Percentiles rank a stretch among this genome's conserved stretches.
phyloP scores from a whole-genome alignment of 306 rosid species.

The Herpetospermum pedunculosum region DNA sequence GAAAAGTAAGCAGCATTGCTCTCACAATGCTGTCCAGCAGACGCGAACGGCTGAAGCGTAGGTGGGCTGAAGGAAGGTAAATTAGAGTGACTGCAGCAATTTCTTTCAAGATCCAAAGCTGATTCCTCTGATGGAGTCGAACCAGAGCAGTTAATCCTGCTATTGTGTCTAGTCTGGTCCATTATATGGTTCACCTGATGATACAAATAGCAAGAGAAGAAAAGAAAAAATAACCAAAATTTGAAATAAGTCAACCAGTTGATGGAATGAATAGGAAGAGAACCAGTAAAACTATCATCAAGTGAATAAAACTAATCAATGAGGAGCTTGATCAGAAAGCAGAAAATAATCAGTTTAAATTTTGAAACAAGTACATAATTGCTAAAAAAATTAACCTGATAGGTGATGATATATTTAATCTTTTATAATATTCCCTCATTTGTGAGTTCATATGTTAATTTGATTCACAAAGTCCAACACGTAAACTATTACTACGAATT shows the following conservation, averaged over 20 bases:
- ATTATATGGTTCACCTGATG: slow-evolving; percentile 32
- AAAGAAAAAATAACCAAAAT: not conserved
- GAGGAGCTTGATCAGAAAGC: not conserved
- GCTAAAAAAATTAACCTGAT: no score
- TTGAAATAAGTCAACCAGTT: not conserved
- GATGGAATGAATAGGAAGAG: not conserved
- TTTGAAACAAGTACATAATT: no score
- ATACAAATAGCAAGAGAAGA: not conserved
- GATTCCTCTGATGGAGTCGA: slow-evolving; percentile 94
- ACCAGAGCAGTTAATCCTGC: slow-evolving; percentile 60
- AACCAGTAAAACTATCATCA: not conserved
- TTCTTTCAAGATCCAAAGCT: slow-evolving; percentile 87
- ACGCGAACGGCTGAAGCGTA: slow-evolving; percentile 78
- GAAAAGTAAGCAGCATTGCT: slow-evolving; percentile 92
- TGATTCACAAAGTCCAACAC: not conserved
- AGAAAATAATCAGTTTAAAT: not conserved
- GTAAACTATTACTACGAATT: not conserved
- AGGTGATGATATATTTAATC: no score
- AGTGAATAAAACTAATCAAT: not conserved
- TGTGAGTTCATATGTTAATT: not conserved
- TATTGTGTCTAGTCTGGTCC: slow-evolving; percentile 58
- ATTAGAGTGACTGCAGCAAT: slow-evolving; percentile 80
- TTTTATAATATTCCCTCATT: not conserved
- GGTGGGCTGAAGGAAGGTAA: slow-evolving; percentile 83
- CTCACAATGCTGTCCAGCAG: slow-evolving; percentile 95